These are phyloP conservation scores for Stachybotrys chartarum DNA, from an alignment of 2,329 filamentous ascomycete genomes.

Conservation along the genomic window DNA sequence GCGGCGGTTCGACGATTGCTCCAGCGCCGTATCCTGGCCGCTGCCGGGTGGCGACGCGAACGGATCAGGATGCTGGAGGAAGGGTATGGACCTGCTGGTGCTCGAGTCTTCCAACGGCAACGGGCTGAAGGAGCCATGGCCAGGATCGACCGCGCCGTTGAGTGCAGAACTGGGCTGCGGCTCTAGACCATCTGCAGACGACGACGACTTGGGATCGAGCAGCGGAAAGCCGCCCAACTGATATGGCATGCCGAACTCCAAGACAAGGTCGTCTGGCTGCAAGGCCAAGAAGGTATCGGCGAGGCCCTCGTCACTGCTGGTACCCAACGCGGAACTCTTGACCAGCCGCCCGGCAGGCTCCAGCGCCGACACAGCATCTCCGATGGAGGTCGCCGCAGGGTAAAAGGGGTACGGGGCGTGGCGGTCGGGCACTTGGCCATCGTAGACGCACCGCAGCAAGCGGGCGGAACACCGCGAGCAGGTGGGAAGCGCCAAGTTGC, in stretches of 20 bases:
- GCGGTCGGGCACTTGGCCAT: neutral
- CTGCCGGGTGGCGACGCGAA: neutral
- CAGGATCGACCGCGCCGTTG: neutral
- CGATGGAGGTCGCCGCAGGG: neutral
- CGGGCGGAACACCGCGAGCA: conserved; percentile 5
- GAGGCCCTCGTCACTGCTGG: neutral
- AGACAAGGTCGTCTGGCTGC: neutral
- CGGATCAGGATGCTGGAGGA: neutral
- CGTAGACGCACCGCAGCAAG: conserved; percentile 5
- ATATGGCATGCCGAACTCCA: neutral
- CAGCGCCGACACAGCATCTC: neutral
- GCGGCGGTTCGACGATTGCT: neutral
- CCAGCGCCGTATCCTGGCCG: neutral
- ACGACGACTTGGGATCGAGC: neutral
- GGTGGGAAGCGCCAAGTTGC: conserved; percentile 2
- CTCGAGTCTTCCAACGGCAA: neutral
- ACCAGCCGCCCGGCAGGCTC: neutral
- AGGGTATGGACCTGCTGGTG: neutral
- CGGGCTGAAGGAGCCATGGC: neutral
- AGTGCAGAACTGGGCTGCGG: neutral
- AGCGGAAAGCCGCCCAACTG: neutral
- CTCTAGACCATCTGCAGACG: neutral
- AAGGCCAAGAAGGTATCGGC: neutral
- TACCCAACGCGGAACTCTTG: neutral
- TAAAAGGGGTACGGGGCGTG: neutral